phyloP scores from a whole-genome alignment of 2,329 filamentous ascomycete species.

The Colletotrichum tabaci region DNA sequence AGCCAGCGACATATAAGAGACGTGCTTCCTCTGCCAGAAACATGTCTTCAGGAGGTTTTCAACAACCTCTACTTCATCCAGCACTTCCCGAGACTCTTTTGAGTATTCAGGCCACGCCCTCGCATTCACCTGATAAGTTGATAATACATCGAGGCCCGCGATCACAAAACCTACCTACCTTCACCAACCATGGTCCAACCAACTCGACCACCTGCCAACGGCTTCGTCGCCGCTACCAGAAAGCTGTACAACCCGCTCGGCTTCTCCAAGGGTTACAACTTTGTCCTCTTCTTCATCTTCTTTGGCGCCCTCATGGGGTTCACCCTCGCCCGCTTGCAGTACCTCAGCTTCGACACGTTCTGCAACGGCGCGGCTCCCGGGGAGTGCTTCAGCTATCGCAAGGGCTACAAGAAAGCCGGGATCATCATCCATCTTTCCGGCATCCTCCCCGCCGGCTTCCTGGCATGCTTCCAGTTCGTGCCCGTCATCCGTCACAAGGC shows the following conservation, averaged over 20 bases:
- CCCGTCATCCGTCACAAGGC: conserved; percentile 62
- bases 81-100: too few species aligned
- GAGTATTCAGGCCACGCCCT: too few species aligned
- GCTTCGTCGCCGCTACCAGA: conserved; percentile 44
- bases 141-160: background rate
- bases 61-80: too few species aligned
- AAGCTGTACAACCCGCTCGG: conserved; percentile 63
- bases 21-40: background rate
- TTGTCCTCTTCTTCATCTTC: conserved; percentile 67
- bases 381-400: conserved; percentile 55
- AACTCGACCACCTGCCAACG: conserved; percentile 38
- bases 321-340: conserved; percentile 62
- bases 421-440: conserved; percentile 62
- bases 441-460: conserved; percentile 61
- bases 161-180: too few species aligned
- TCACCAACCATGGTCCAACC: conserved; percentile 24
- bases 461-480: conserved; percentile 65
- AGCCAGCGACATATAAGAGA: conserved; percentile 1
- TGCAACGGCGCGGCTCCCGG: conserved; percentile 51
- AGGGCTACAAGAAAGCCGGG: conserved; percentile 52
- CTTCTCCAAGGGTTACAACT: conserved; percentile 72
- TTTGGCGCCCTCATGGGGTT: conserved; percentile 63
- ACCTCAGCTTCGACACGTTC: conserved; percentile 56
- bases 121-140: too few species aligned
- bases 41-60: too few species aligned